Evolutionary conservation across 2,329 filamentous ascomycete genomes (phyloP).

Genomic region (Coniochaeta sp.): DNA sequence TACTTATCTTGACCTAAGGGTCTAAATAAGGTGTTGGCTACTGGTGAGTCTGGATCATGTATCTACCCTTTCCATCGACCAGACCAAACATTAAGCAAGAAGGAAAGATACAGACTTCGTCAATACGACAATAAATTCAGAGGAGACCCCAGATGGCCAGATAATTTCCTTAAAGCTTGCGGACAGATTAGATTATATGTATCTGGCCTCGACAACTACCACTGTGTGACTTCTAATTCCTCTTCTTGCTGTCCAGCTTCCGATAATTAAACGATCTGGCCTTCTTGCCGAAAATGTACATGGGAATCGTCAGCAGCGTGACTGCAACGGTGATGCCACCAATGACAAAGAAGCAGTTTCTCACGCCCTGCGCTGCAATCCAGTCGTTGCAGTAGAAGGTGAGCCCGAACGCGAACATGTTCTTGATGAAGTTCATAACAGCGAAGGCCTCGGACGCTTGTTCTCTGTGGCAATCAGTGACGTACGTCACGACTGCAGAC

Average conservation of each 20-base stretch:
- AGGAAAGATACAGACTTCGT: background rate
- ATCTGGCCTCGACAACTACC: background rate
- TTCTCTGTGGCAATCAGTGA: slow-evolving; percentile 29
- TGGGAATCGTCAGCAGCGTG: slow-evolving; percentile 22
- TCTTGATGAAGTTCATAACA: slow-evolving; percentile 30
- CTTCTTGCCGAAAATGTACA: slow-evolving; percentile 18
- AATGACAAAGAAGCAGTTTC: slow-evolving; percentile 27
- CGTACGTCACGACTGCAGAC: slow-evolving; percentile 27
- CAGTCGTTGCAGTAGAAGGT: slow-evolving; percentile 31
- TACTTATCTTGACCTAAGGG: too few relatives aligned
- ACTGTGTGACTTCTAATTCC: background rate
- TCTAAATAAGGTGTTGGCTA: too few relatives aligned
- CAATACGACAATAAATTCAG: background rate
- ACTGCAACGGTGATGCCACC: slow-evolving; percentile 25
- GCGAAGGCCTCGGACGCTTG: slow-evolving; percentile 29
- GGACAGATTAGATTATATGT: background rate
- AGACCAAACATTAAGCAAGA: too few relatives aligned
- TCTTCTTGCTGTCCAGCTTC: slow-evolving; percentile 1
- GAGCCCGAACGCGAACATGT: slow-evolving; percentile 28
- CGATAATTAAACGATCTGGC: slow-evolving; percentile 9
- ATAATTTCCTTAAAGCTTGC: background rate
- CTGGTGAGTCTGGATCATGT: too few relatives aligned
- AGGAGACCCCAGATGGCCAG: background rate
- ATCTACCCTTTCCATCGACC: too few relatives aligned
- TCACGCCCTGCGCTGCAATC: slow-evolving; percentile 27